Evolutionary conservation across 2,329 filamentous ascomycete genomes (phyloP), one percentile per base, ranked within the genome.

Genomic region (Apiospora kogelbergensis): DNA sequence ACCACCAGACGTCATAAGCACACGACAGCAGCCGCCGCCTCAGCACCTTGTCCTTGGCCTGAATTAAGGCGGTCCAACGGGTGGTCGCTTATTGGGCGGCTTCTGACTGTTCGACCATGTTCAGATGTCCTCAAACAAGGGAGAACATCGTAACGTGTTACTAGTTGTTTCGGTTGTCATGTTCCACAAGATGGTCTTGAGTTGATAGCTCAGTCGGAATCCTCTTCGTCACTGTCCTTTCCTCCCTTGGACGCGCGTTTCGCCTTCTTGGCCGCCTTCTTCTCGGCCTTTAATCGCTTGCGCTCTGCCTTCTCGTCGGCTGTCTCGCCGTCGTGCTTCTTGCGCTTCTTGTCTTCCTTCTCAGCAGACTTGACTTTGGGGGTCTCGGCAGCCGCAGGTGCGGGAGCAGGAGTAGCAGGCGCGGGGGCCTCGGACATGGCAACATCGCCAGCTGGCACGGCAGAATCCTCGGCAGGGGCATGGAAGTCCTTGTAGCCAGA

Each of bases 401-500:
- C 80, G 71, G 79, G 78, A 33, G 80, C 78, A 60, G 83, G 81
- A 67, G 82, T 80, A 20, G 79, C 78, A n/a, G 82, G 76, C 30
- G 80, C 78, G 60, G 83, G 81, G 68, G 82, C 80, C 71, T 85
- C 82, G 9, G 76, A 78, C 71, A 82, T 81, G 15, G 81, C 77
- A 68, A 86, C 81, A 69, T 82, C 78, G 24, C 83, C 78, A 44
- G 85, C 80, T 44, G 84, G 82, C 0, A 84, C 81, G 17, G 84
- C 80, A 24, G 81, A 79, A 63, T 80, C 74, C 45, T 77, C 81
- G 67, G 83, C 80, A 20, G 86, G 84, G 48, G 88, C 87, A 77
- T 88, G 90, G 84, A 90, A 97, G 84, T 98, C 96, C 83, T 94
- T 95, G 88, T 99, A 99, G 74, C 93, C 92, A 45, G 88, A 84